Base-by-base conservation (phyloP, 225 moss, liverwort and hornwort genomes). In the Pseudisothecium myosuroides region DNA sequence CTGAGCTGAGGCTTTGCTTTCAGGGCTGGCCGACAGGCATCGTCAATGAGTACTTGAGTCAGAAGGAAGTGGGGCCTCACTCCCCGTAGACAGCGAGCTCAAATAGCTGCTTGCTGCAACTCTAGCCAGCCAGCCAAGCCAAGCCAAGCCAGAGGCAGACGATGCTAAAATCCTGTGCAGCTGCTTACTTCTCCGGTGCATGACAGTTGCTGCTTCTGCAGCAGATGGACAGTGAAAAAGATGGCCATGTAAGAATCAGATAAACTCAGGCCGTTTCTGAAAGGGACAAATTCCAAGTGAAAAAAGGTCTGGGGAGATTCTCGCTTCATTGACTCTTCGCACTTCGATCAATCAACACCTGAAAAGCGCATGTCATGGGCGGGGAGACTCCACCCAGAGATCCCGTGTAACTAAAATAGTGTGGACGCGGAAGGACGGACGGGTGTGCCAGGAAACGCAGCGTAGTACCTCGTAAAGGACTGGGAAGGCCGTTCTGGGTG, bases 1-100 rank as follows among this genome's bases (percentile, higher is more conserved):
- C 64, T 45, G 36, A 62, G 36, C 64, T 45, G 36, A 62, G 36
- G 62, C 82, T 47, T 63, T 34, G 64, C 82, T 80, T 54, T 79
- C 87, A 60, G 83, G 59, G 28, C 69, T 59, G 63, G 64, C 90
- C 88, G 88, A 90, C 90, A 92, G 92, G 17, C 88, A 54, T 80
- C 85, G 90, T 88, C 83, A 90, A 88, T 88, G 86, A 92, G 92
- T 86, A 65, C 74, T 86, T 58, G 90, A 83, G 92, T 92, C 92
- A 92, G 92, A 86, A 49, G 41, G 65, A 49, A 92, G 88, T 90
- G 92, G 83, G 88, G 83, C 89, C 89, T 89, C 85, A 52, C 85
- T 85, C 89, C 27, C 80, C 75, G 87, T 88, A 80, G 83, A 85
- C 87, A 92, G 88, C 85, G 88, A 88, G 89, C 85, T 87, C 85